Base-by-base conservation (phyloP, 768 basidiomycete genomes). In the Russula dissimulans region DNA sequence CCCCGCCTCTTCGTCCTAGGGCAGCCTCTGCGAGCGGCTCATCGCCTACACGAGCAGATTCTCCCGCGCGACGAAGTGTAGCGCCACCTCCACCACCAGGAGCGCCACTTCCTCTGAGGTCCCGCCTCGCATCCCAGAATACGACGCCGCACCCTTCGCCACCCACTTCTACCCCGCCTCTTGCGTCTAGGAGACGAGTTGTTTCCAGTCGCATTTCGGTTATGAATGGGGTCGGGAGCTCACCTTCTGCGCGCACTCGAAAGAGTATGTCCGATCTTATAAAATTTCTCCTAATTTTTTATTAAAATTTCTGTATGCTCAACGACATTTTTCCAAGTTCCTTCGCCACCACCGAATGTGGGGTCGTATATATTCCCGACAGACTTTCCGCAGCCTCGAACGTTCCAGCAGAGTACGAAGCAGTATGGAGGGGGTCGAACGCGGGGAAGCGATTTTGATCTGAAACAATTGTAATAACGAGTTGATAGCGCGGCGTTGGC, bases 331-430 rank as follows among this genome's bases (percentile, higher is more conserved):
- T 57, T 47, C 57, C 48, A 4, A 82, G 81, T 81, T 48, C 79
- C 82, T 22, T 74, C 79, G 4, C 82, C 82, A 6, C 83, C 83
- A 29, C 81, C 89, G 3, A 81, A 77, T 56, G 80, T 79, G 44
- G 89, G 89, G 9, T 70, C 77, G 26, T 86, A 89, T 67, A 84
- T 77, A 15, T 93, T 91, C 69, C 89, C 88, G 7, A 73, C 76
- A 14, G 88, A 85, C 53, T 91, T 92, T 69, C 91, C 91, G 1
- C 83, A 84, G 14, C 91, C 91, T 4, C 81, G 89, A 43, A 75
- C 76, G 31, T 92, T 91, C 70, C 69, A 70, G 39, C 67, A 71
- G 5, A 74, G 69, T 36, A 66, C 69, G 32, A 86, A 78, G 68
- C 74, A 75, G 44, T 94, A 94, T 69, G 73, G 71, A 12, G 84